Base-by-base conservation (phyloP, 108 stramenopile genomes). In the Epithemia pelagica region DNA sequence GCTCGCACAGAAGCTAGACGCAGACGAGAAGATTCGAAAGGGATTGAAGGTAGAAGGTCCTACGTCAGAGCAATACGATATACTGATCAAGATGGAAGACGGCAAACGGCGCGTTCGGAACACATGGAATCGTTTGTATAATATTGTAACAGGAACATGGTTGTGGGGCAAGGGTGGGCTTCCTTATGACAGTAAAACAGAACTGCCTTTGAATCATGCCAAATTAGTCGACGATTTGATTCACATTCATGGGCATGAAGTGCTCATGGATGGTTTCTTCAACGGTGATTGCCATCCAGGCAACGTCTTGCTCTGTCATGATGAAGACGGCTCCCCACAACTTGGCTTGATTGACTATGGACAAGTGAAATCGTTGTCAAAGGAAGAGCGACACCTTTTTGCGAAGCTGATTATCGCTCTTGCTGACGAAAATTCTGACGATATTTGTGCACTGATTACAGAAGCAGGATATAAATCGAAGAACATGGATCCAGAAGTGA, bases 271-370 rank as follows among this genome's bases (percentile, higher is more conserved):
- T 68, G 90, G 90, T 8, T 74, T 64, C 46, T 88, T 91, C 64
- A 87, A 85, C 68, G 90, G 83, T 5, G 90, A 88, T 62, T 76
- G 78, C 3, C 90, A 91, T 52, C 85, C 89, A 20, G 82, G 72
- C n/a, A 87, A 81, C 54, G 80, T 92, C 59, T 67, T 92, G 20
- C 58, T 89, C n/a, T 65, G 88, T 32, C 74, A 83, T 46, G 80
- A 73, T 24, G 68, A 84, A 37, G 76, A 88, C 21, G 92, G 87
- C 0, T 72, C 59, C 18, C 89, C 89, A 0, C 70, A 72, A 21
- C 59, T 94, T 2, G 92, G 92, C n/a, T 71, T 90, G 7, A 90
- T 94, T 57, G 92, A 94, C 62, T 94, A 87, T 65, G 92, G 92
- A 24, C 89, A 91, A 72, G 89, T 91, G 27, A 89, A 89, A 68